Percentiles rank a stretch among this genome's conserved stretches.
These are phyloP conservation scores for Cutaneotrichosporon mucoides DNA, from an alignment of 1,284 basidiomycete genomes.

Conservation along the genomic window DNA sequence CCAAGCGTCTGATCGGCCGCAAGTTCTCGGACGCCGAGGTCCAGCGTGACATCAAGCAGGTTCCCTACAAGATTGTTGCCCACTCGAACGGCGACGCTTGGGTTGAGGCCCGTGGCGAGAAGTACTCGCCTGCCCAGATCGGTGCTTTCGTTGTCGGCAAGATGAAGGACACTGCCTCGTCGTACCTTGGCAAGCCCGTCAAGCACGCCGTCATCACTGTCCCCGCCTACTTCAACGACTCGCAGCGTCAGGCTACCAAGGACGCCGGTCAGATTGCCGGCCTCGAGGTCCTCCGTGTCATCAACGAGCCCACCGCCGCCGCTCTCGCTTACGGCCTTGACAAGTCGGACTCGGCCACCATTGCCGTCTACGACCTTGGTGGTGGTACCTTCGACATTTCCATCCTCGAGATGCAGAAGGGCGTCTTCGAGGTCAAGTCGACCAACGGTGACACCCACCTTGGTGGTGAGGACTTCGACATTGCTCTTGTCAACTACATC, in stretches of 20 bases:
- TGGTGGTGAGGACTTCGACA: slow-evolving; percentile 98
- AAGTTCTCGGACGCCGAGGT: slow-evolving; percentile 92
- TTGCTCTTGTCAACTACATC: slow-evolving; percentile 81
- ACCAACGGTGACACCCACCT: slow-evolving; percentile 99
- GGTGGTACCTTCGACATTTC: slow-evolving; percentile 98
- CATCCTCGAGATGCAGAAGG: slow-evolving; percentile 97
- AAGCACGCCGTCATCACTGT: slow-evolving; percentile 97
- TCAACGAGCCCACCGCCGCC: slow-evolving; percentile 98
- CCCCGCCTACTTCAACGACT: slow-evolving; percentile 98
- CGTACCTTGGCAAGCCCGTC: slow-evolving; percentile 86
- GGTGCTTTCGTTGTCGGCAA: slow-evolving; percentile 83
- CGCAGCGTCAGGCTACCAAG: slow-evolving; percentile 98
- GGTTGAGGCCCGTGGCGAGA: slow-evolving; percentile 67
- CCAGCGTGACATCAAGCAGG: slow-evolving; percentile 71
- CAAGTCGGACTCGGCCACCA: slow-evolving; percentile 70
- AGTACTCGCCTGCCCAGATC: slow-evolving; percentile 59
- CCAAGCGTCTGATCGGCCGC: slow-evolving; percentile 95
- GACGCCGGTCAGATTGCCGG: slow-evolving; percentile 99
- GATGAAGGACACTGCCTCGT: slow-evolving; percentile 93
- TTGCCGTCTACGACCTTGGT: slow-evolving; percentile 95
- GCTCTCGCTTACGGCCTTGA: slow-evolving; percentile 96
- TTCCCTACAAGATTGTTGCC: slow-evolving; percentile 69
- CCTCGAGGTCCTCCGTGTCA: slow-evolving; percentile 93
- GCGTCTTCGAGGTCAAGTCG: slow-evolving; percentile 98
- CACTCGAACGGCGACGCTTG: slow-evolving; percentile 60